A percentile compares a stretch with the other conserved stretches of the same genome.
Evolutionary conservation across 208 protist genomes (phyloP).

Genomic region (Naegleria gruberi): DNA sequence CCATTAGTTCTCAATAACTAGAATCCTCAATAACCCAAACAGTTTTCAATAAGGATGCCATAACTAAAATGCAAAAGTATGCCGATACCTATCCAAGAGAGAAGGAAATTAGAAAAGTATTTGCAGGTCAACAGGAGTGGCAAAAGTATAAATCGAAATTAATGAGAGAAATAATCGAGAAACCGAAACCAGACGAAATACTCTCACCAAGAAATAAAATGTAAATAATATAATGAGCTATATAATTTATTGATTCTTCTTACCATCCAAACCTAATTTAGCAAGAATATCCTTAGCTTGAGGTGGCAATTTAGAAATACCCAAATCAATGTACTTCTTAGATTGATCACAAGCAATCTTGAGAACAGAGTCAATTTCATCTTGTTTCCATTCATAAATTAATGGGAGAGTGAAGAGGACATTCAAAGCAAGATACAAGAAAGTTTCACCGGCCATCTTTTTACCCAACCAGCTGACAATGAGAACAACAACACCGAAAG

Average conservation of each 20-base stretch:
- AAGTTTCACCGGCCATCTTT: background rate
- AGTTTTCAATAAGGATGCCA: background rate
- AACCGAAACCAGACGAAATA: background rate
- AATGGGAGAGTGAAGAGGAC: background rate
- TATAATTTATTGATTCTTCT: background rate
- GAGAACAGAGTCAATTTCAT: background rate
- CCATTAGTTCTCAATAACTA: background rate
- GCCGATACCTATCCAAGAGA: background rate
- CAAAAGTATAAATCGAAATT: background rate
- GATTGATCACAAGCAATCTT: background rate
- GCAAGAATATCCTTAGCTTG: background rate
- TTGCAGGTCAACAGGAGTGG: background rate
- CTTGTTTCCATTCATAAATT: slow-evolving; percentile 16
- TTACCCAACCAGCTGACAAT: background rate
- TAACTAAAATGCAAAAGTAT: background rate
- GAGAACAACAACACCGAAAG: background rate
- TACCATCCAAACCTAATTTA: background rate
- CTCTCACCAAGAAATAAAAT: background rate
- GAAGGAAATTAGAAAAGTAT: slow-evolving; percentile 8
- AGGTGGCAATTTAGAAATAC: background rate
- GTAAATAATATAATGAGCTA: background rate
- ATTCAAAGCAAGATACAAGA: background rate
- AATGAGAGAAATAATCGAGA: background rate
- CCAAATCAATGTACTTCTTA: background rate
- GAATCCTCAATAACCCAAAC: background rate